Percentiles rank a stretch among this genome's conserved stretches.
phyloP scores from a whole-genome alignment of 2,329 filamentous ascomycete species.

The Septoria linicola region DNA sequence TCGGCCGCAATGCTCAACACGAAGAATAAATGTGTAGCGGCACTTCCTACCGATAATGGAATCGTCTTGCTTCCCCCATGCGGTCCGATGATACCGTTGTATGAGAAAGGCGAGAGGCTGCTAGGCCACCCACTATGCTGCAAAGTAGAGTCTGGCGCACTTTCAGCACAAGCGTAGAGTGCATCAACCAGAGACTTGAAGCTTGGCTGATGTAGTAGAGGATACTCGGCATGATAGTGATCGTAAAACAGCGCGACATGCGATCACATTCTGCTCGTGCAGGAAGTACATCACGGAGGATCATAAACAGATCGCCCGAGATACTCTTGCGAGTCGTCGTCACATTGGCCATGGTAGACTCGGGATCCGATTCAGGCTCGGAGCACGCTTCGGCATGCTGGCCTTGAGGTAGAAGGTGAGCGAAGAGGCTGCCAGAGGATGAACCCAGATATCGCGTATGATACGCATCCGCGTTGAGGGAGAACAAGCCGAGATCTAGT shows the following conservation, averaged over 20 bases:
- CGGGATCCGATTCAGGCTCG: slow-evolving; percentile 2
- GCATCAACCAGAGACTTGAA: slow-evolving; percentile 4
- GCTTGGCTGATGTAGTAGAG: slow-evolving; percentile 9
- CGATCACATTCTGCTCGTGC: slow-evolving; percentile 4
- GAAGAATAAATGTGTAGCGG: slow-evolving; percentile 7
- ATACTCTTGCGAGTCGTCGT: too few relatives aligned
- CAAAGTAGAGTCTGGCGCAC: not conserved
- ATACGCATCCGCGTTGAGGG: slow-evolving; percentile 4
- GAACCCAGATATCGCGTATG: slow-evolving; percentile 6
- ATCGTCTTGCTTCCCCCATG: not conserved
- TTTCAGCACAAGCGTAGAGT: not conserved
- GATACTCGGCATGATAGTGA: slow-evolving; percentile 11
- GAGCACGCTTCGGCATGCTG: not conserved
- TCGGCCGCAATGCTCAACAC: slow-evolving; percentile 1
- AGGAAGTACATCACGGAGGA: not conserved
- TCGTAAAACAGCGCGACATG: slow-evolving; percentile 6
- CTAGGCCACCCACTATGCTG: slow-evolving; percentile 4
- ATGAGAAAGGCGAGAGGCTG: not conserved
- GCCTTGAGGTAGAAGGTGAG: not conserved
- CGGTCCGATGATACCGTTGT: not conserved
- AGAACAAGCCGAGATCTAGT: slow-evolving; percentile 8
- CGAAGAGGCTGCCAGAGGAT: slow-evolving; percentile 7
- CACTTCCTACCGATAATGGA: not conserved
- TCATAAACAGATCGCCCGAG: not conserved
- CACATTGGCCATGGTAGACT: too few relatives aligned